phyloP scores from a whole-genome alignment of 495 filamentous ascomycete species.

The Rusavskia elegans region DNA sequence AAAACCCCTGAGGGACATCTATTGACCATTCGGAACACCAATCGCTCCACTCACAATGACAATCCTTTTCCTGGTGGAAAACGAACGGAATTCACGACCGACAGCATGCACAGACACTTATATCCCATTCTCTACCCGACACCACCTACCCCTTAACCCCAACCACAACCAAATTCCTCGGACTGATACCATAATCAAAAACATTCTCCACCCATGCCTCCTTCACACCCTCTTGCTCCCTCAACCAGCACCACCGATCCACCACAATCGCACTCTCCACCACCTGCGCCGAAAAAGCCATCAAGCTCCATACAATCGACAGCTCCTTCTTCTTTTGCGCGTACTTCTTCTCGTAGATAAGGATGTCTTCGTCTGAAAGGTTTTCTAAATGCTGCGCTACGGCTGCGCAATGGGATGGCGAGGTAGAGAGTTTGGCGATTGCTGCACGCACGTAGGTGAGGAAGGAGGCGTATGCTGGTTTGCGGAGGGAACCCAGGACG shows the following conservation, averaged over 20 bases:
- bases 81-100: too few species aligned
- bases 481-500: constrained; percentile 72
- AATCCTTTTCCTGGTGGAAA: too few species aligned
- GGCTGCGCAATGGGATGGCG: constrained; percentile 36
- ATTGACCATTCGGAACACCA: too few species aligned
- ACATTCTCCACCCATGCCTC: constrained; percentile 84
- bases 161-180: constrained; percentile 76
- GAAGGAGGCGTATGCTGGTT: constrained; percentile 65
- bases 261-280: constrained; percentile 82
- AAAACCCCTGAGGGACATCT: too few species aligned
- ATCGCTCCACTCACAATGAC: too few species aligned
- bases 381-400: constrained; percentile 42
- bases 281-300: constrained; percentile 84
- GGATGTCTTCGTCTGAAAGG: constrained; percentile 59
- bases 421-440: constrained; percentile 47
- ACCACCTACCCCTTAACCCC: constrained; percentile 53
- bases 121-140: too few species aligned
- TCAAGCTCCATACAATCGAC: constrained; percentile 76
- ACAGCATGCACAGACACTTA: too few species aligned
- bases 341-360: constrained; percentile 48
- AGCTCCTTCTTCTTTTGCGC: constrained; percentile 59
- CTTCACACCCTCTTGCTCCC: constrained; percentile 50
- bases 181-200: constrained; percentile 81
- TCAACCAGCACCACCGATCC: constrained; percentile 81
- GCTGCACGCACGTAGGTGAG: constrained; percentile 66